Evolutionary conservation across 306 rosid genomes (phyloP).

Genomic region (Quercus berberidifolia): DNA sequence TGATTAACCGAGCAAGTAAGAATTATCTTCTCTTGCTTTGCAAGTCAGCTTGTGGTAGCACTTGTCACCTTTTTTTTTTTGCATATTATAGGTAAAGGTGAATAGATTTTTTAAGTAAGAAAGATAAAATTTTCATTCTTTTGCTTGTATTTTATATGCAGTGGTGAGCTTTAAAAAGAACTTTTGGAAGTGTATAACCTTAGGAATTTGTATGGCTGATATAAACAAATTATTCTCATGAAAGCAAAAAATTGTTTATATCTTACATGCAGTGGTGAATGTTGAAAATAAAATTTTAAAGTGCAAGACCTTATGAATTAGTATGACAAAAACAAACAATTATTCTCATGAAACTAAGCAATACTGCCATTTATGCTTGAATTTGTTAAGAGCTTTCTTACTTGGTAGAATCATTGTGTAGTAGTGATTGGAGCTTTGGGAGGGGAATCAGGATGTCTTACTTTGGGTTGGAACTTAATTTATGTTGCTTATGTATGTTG

Average conservation of each 20-base stretch:
- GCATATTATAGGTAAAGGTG: background rate
- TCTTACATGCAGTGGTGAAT: background rate
- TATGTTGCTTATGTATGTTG: background rate
- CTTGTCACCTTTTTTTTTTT: background rate
- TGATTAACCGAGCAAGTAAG: constrained; percentile 89
- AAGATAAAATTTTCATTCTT: background rate
- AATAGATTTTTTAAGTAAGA: background rate
- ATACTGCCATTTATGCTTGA: background rate
- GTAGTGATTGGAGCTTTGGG: background rate
- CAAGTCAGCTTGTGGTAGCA: background rate
- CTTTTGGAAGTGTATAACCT: background rate
- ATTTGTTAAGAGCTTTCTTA: background rate
- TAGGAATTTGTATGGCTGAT: background rate
- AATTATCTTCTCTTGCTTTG: background rate
- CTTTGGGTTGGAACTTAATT: background rate
- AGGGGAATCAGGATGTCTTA: background rate
- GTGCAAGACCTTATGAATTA: background rate
- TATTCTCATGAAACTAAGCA: background rate
- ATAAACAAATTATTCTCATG: background rate
- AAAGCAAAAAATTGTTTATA: background rate
- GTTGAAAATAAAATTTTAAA: background rate
- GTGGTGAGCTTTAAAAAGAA: background rate
- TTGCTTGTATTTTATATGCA: background rate
- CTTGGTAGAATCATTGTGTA: background rate
- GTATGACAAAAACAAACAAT: background rate